These are phyloP conservation scores for Penicillium salamii DNA, from an alignment of 495 filamentous ascomycete species.

Conservation along the genomic window DNA sequence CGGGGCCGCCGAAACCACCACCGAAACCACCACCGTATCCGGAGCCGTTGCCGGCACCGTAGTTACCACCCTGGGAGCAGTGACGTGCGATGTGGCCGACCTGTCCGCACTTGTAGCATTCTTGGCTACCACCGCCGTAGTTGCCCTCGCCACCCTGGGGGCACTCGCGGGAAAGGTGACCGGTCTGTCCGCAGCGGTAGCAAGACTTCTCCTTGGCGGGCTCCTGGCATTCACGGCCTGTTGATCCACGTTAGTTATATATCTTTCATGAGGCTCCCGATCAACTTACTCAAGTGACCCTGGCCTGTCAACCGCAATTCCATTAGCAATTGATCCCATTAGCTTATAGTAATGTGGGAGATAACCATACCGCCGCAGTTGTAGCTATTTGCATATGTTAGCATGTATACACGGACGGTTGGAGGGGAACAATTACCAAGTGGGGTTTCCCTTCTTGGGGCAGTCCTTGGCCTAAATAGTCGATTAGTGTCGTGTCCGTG, in stretches of 20 bases:
- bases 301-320: constrained; percentile 45
- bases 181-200: constrained; percentile 85
- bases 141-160: constrained; percentile 51
- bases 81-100: constrained; percentile 96
- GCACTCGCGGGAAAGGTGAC: constrained; percentile 95
- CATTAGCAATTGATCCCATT: constrained; percentile 5
- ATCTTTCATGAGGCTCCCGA: no score
- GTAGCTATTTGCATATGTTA: constrained; percentile 52
- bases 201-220: constrained; percentile 93
- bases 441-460: constrained; percentile 87
- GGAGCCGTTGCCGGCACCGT: constrained; percentile 45
- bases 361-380: constrained; percentile 69
- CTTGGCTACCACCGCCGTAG: constrained; percentile 55
- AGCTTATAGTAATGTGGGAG: constrained; percentile 9
- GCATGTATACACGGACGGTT: constrained; percentile 21
- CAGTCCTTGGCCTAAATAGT: constrained; percentile 77
- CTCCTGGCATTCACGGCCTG: constrained; percentile 87
- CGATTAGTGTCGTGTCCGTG: constrained; percentile 3
- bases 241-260: constrained; percentile 14
- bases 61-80: constrained; percentile 68
- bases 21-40: constrained; percentile 51
- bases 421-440: constrained; percentile 62
- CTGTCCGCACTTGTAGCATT: constrained; percentile 99
- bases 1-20: neutral
- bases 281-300: constrained; percentile 91